phyloP scores from a whole-genome alignment of 805 yeast species.

The Candida sanyiensis region DNA sequence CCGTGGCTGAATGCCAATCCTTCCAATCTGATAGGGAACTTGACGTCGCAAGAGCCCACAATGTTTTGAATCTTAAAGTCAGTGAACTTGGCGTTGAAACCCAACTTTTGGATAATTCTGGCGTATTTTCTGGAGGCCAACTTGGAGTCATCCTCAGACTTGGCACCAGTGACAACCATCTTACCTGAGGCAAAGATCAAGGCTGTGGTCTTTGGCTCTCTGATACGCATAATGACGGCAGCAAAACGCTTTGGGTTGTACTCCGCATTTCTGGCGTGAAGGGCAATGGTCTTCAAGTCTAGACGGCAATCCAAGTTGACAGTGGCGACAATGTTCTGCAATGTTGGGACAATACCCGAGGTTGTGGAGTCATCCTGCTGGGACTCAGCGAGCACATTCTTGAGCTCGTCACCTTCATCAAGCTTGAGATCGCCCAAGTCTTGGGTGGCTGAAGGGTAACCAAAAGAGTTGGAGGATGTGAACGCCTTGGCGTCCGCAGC shows the following conservation, averaged over 20 bases:
- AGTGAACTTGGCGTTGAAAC: slow-evolving; percentile 95
- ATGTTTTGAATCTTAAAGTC: slow-evolving; percentile 97
- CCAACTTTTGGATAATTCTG: slow-evolving; percentile 94
- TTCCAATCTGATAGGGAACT: slow-evolving; percentile 94
- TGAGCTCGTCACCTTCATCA: slow-evolving; percentile 8
- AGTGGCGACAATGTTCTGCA: slow-evolving; percentile 93
- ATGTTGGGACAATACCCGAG: slow-evolving; percentile 93
- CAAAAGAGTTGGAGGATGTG: slow-evolving; percentile 24
- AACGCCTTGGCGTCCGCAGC: slow-evolving; percentile 27
- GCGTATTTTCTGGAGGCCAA: slow-evolving; percentile 97
- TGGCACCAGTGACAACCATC: slow-evolving; percentile 99
- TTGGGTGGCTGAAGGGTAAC: slow-evolving; percentile 25
- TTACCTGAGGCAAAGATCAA: slow-evolving; percentile 97
- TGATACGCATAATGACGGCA: slow-evolving; percentile 97
- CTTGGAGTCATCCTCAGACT: slow-evolving; percentile 97
- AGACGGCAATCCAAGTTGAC: slow-evolving; percentile 94
- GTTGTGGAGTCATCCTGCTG: slow-evolving; percentile 62
- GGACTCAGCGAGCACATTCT: slow-evolving; percentile 5
- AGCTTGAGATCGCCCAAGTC: slow-evolving; percentile 22
- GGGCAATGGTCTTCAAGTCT: slow-evolving; percentile 93
- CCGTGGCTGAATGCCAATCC: slow-evolving; percentile 98
- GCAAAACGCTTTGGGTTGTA: slow-evolving; percentile 98
- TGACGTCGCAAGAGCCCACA: slow-evolving; percentile 98
- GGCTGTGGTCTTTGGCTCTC: slow-evolving; percentile 98
- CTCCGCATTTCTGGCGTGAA: slow-evolving; percentile 98